Conservation (phyloP, 1,284 basidiomycete genomes). For the Leccinum angustisporum region DNA sequence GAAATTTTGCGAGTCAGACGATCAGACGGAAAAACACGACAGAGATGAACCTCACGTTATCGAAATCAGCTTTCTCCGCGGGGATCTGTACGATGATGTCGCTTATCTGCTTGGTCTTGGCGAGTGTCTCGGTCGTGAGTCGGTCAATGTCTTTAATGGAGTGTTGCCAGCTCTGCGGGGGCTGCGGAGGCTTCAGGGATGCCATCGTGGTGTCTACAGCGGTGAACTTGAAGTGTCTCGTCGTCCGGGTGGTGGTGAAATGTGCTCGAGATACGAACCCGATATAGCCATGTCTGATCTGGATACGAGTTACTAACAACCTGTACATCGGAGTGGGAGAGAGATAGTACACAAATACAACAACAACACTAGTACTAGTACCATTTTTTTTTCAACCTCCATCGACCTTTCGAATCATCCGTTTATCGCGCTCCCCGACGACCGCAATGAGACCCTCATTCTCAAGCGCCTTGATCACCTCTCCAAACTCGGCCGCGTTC, state of each 20-base stretch:
- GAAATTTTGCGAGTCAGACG: background rate
- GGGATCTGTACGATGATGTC: slow-evolving; percentile 64
- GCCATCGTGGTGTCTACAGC: slow-evolving; percentile 25
- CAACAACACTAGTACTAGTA: background rate
- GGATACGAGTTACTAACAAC: background rate
- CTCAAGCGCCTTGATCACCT: slow-evolving; percentile 77
- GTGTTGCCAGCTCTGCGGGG: slow-evolving; percentile 69
- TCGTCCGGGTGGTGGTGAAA: slow-evolving; percentile 14
- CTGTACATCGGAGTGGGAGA: slow-evolving; percentile 3
- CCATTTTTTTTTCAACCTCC: slow-evolving; percentile 19
- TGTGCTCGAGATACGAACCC: slow-evolving; percentile 11
- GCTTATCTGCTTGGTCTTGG: slow-evolving; percentile 51
- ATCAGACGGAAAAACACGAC: slow-evolving; percentile 18
- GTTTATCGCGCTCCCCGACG: slow-evolving; percentile 81
- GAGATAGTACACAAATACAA: slow-evolving; percentile 1
- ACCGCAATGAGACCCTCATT: slow-evolving; percentile 84
- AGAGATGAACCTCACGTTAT: slow-evolving; percentile 42
- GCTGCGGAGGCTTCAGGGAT: slow-evolving; percentile 61
- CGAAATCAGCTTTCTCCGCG: slow-evolving; percentile 54
- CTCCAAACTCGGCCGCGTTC: slow-evolving; percentile 76
- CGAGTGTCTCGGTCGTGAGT: slow-evolving; percentile 61
- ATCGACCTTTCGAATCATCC: slow-evolving; percentile 70
- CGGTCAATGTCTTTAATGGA: slow-evolving; percentile 58
- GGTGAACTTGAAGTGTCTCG: slow-evolving; percentile 16
- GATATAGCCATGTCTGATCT: slow-evolving; percentile 24